Percentiles rank a stretch among this genome's conserved stretches.
These are phyloP conservation scores for Globisporangium cylindrosporum DNA, from an alignment of 352 stramenopile genomes.

Conservation along the genomic window DNA sequence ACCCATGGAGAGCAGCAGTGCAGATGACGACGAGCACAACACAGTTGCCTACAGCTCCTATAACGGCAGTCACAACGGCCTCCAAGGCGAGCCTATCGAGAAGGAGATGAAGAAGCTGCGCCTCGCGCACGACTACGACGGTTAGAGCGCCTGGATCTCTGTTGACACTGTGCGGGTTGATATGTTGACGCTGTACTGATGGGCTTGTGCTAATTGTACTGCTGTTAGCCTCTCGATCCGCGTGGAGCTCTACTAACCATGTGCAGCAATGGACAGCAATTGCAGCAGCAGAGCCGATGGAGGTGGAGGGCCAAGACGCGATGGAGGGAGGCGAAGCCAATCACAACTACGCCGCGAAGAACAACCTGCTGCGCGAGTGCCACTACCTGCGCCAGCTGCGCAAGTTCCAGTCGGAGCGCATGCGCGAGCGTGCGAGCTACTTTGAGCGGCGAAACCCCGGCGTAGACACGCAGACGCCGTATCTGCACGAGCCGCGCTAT, in stretches of 20 bases:
- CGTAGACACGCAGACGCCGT: conserved; percentile 11
- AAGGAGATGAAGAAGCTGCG: conserved; percentile 74
- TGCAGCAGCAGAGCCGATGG: conserved; percentile 11
- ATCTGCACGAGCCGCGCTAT: conserved; percentile 27
- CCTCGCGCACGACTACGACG: conserved; percentile 61
- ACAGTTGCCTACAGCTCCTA: too few species aligned
- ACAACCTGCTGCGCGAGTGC: conserved; percentile 64
- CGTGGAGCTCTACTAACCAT: conserved; percentile 3
- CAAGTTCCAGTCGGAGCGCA: conserved; percentile 66
- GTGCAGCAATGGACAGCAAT: not conserved
- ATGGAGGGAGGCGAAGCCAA: conserved; percentile 19
- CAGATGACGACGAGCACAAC: not conserved
- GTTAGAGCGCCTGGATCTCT: conserved; percentile 13
- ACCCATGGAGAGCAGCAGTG: conserved; percentile 10
- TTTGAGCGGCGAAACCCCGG: conserved; percentile 29
- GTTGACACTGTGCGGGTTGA: not conserved
- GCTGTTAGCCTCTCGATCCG: conserved; percentile 7
- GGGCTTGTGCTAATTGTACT: not conserved
- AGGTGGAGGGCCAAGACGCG: conserved; percentile 23
- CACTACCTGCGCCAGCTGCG: conserved; percentile 76
- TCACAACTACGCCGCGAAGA: conserved; percentile 47
- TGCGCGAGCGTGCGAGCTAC: conserved; percentile 37
- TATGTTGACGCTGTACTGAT: not conserved
- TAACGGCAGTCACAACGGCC: not conserved
- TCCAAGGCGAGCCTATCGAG: conserved; percentile 47